phyloP scores from a whole-genome alignment of 2,329 filamentous ascomycete genomes.

The Nemania bipapillata region DNA sequence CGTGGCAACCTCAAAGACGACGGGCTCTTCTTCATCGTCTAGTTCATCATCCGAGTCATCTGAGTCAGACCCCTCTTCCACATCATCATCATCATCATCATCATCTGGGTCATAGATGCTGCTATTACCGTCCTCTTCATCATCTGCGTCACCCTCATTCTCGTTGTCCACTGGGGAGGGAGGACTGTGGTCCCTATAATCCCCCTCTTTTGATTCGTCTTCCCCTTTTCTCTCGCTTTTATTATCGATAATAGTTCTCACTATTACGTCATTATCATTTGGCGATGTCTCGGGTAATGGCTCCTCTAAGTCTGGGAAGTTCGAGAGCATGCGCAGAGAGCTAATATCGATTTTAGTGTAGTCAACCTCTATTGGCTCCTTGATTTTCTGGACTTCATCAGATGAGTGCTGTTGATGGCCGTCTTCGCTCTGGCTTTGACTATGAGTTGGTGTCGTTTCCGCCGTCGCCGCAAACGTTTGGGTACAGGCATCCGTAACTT shows the following conservation, averaged over 20 bases:
- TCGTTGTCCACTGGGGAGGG: constrained; percentile 9
- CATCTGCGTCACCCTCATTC: constrained; percentile 31
- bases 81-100: constrained; percentile 50
- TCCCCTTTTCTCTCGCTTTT: constrained; percentile 5
- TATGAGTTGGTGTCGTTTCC: constrained; percentile 58
- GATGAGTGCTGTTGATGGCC: constrained; percentile 57
- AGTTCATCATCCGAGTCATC: constrained; percentile 59
- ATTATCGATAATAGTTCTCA: background rate
- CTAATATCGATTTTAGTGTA: constrained; percentile 69
- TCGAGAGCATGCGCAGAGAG: constrained; percentile 60
- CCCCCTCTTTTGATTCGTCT: constrained; percentile 19
- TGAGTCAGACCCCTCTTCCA: constrained; percentile 49
- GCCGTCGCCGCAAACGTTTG: constrained; percentile 68
- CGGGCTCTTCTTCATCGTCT: constrained; percentile 68
- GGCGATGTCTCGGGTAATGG: constrained; percentile 38
- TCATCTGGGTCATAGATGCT: constrained; percentile 51
- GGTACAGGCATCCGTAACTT: constrained; percentile 75
- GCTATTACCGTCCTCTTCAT: constrained; percentile 31
- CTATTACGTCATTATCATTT: constrained; percentile 32
- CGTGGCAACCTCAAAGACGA: constrained; percentile 74
- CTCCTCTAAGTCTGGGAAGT: constrained; percentile 54
- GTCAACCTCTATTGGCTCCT: constrained; percentile 64
- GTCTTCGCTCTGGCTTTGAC: constrained; percentile 65
- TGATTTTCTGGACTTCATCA: constrained; percentile 55
- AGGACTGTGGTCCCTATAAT: constrained; percentile 17